These are phyloP conservation scores for Sarocladiaceae sp. DNA, from an alignment of 2,329 filamentous ascomycete species.

Conservation along the genomic window DNA sequence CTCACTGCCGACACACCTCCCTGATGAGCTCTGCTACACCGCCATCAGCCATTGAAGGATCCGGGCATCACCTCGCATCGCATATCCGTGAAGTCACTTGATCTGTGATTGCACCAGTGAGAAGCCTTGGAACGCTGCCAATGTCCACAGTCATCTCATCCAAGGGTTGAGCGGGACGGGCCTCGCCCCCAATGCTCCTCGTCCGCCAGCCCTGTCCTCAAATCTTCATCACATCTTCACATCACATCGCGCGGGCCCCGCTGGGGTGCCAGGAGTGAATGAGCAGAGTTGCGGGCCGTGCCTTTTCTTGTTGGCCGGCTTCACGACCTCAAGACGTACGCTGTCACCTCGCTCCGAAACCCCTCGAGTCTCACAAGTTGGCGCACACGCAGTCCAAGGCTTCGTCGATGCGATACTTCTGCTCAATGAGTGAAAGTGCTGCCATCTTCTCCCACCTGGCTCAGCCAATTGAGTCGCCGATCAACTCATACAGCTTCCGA, in stretches of 20 bases:
- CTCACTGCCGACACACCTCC: slow-evolving; percentile 4
- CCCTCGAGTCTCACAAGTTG: not conserved
- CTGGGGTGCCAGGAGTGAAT: too few relatives aligned
- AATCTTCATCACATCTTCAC: not conserved
- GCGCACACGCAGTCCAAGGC: too few relatives aligned
- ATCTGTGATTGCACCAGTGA: slow-evolving; percentile 32
- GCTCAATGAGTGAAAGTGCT: not conserved
- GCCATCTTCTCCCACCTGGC: not conserved
- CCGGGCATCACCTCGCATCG: slow-evolving; percentile 19
- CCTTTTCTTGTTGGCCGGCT: not conserved
- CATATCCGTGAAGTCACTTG: slow-evolving; percentile 42
- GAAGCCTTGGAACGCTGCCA: slow-evolving; percentile 11
- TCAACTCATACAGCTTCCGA: slow-evolving; percentile 33
- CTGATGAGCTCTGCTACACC: not conserved
- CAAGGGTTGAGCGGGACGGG: slow-evolving; percentile 1
- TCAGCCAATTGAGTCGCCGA: slow-evolving; percentile 34
- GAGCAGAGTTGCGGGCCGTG: not conserved
- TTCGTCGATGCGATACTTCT: too few relatives aligned
- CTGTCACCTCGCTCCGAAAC: not conserved
- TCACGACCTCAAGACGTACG: not conserved
- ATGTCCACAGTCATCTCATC: not conserved
- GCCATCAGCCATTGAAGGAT: not conserved
- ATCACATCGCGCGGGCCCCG: not conserved
- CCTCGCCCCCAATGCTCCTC: slow-evolving; percentile 1
- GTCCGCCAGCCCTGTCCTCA: not conserved